Evolutionary conservation across 163 green algal species (phyloP).

Genomic region (Volvox carteri): DNA sequence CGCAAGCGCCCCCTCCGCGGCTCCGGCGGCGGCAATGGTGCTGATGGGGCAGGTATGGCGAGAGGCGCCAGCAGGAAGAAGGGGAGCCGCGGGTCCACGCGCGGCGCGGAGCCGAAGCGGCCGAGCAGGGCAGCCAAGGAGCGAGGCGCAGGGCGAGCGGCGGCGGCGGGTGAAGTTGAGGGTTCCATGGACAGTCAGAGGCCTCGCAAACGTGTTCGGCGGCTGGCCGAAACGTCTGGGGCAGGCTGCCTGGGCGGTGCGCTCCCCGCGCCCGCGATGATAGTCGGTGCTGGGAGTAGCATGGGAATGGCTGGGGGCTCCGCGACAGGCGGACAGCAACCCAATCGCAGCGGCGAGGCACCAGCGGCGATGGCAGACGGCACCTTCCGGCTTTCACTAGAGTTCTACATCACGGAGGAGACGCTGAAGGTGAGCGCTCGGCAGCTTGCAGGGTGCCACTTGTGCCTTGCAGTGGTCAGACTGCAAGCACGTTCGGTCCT

Average conservation of each 20-base stretch:
- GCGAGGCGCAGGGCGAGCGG: not conserved
- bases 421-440: conserved; percentile 3
- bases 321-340: too few relatives aligned
- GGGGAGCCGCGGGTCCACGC: not conserved
- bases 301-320: too few relatives aligned
- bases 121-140: not conserved
- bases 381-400: not conserved
- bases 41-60: not conserved
- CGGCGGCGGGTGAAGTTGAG: not conserved
- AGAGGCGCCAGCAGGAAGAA: not conserved
- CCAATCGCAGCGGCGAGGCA: not conserved
- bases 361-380: not conserved
- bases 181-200: not conserved
- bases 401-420: conserved; percentile 1
- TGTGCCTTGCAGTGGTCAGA: too few relatives aligned
- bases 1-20: not conserved
- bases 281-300: too few relatives aligned
- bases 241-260: too few relatives aligned
- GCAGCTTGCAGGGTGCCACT: too few relatives aligned
- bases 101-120: not conserved
- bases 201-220: not conserved
- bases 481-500: too few relatives aligned
- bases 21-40: not conserved
- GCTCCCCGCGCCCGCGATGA: too few relatives aligned
- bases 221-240: not conserved